Evolutionary conservation across 2,329 filamentous ascomycete genomes (phyloP), one percentile per base, ranked within the genome.

Genomic region (Cytospora schulzeri): DNA sequence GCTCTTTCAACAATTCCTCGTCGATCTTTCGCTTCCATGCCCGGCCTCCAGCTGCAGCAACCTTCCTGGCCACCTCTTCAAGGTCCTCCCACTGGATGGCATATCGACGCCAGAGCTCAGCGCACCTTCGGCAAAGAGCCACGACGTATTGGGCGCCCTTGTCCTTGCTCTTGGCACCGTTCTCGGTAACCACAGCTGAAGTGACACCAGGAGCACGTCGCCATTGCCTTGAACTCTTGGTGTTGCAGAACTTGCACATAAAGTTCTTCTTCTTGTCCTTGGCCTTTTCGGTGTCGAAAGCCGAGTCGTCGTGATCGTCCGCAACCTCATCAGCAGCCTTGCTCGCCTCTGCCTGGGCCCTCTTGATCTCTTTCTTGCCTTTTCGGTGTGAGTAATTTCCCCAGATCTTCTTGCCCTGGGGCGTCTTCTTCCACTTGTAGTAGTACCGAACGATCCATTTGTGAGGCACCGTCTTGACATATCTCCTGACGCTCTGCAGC

Each of bases 341-440:
- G 33, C 87, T 87, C 19, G 85, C 84, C 8, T 85, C 85, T 55
- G 88, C 89, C 71, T 91, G 90, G 29, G 85, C 85, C 70, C 88
- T 90, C 73, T 89, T 91, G 51, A 88, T 88, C 73, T 96, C 92
- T 77, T 95, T 97, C 76, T 94, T 96, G 63, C 92, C 91, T 74
- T 96, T 96, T 54, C 94, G 87, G 14, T 91, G 92, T 58, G 91
- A 88, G 71, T 91, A 97, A 69, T 88, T 91, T 66, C 92, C 92
- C 93, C 95, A 97, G 26, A 99, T 88, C 70, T 95, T 88, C 73
- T 86, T 89, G 50, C 95, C 95, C 65, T 89, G 88, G 2, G 90
- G 85, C 0, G 92, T 92, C 77, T 98, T 98, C 79, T 99, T 99
- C 95, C 95, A 99, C 69, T 91, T 91, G 75, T 99, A 99, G 77